Base-by-base conservation (phyloP, 306 rosid genomes). In the Styphnolobium japonicum region DNA sequence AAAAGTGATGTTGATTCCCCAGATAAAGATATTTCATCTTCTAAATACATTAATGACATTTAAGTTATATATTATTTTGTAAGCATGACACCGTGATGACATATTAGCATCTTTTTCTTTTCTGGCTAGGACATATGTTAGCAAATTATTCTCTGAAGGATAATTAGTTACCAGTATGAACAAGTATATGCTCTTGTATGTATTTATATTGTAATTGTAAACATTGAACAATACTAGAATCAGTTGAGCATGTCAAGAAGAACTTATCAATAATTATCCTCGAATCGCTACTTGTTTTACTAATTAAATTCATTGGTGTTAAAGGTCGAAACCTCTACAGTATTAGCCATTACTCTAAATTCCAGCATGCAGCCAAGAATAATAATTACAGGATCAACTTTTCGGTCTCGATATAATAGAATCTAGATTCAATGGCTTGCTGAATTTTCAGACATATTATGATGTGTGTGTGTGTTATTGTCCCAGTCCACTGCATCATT, bases 61-160 rank as follows among this genome's bases (percentile, higher is more conserved):
- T 53, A 45, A 10, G 5, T 34, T n/a, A n/a, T 43, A 58, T 16
- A 46, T 73, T 75, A 40, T 77, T 71, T 61, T 65, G 83, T 53
- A 71, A 80, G 82, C 91, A 71, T 88, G 90, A 90, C 81, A 71
- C 73, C 77, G 62, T 4, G 45, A 69, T 91, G 93, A 85, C 85
- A 73, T 73, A n/a, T n/a, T n/a, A n/a, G 51, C 55, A 7, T 52
- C 52, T 43, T 53, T 33, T 68, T 29, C 18, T 43, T 14, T 65
- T 65, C 43, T 52, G 22, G 66, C 18, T 2, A 19, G 22, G 46
- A 67, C 34, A 62, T 42, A n/a, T n/a, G n/a, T 43, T 71, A 71
- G 37, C n/a, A 23, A 5, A 39, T 14, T 19, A 15, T 14, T 57
- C 7, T 19, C 27, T 8, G 19, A 65, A 63, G 43, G 15, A n/a